Evolutionary conservation across 345 rosid species (phyloP), one percentile per base, ranked within the genome.

Genomic region (Pseudoturritis turrita): DNA sequence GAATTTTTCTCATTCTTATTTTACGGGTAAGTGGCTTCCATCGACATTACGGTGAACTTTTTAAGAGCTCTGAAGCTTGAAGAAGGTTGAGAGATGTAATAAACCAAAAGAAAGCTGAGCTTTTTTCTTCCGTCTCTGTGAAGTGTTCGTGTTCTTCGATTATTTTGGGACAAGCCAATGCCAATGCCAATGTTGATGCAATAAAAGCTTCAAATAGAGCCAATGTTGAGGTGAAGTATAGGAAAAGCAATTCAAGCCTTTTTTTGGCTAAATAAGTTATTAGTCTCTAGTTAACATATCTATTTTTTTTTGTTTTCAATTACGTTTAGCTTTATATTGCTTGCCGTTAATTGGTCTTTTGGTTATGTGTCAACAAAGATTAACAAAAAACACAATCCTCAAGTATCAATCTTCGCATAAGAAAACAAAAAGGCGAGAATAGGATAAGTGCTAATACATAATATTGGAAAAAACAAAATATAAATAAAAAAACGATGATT

Each of bases 71-170:
- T 57, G 66, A 14, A 57, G 36, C 68, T 43, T 65, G 60, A 53
- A 22, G 46, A 62, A 31, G 76, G 33, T 72, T 19, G 47, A 53
- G 54, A 62, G 69, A 72, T 62, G 44, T 47, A 17, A 47, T 18
- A 47, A 37, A 18, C 58, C 55, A 70, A 58, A 44, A 18, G 36
- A 57, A 45, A 0, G 29, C 12, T 46, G 43, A 62, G n/a, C n/a
- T 44, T 12, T 18, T 28, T 41, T 54, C 72, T 54, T 67, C 2
- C 19, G 43, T 41, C 51, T 15, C 0, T 13, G 47, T 28, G 28
- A 44, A 17, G 40, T 44, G 67, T 29, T 62, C 8, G 8, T n/a
- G 21, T 40, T 45, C 50, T 70, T 58, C 17, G 3, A 36, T 70
- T 70, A 1, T 22, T 36, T 70, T 23, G 33, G 73, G 25, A 17